phyloP scores from a whole-genome alignment of 2,329 filamentous ascomycete genomes.

The Teratosphaeria nubilosa region DNA sequence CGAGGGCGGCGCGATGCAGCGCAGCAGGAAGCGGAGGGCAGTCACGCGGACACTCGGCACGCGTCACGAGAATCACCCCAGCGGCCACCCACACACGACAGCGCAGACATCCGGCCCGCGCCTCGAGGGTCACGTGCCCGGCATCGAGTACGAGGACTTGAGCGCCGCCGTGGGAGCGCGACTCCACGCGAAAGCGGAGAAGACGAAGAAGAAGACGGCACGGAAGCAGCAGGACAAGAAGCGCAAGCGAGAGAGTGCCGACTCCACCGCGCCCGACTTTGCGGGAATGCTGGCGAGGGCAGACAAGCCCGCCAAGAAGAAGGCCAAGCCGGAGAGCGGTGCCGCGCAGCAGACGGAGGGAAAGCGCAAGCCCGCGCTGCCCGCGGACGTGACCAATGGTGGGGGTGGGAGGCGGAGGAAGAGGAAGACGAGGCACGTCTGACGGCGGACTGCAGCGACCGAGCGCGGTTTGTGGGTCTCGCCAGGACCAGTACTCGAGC shows the following conservation, averaged over 20 bases:
- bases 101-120: not conserved
- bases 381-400: not conserved
- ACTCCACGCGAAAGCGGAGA: constrained; percentile 21
- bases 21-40: not conserved
- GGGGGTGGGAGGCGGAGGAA: not conserved
- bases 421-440: not conserved
- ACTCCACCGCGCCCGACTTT: constrained; percentile 8
- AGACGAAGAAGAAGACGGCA: constrained; percentile 15
- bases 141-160: constrained; percentile 21
- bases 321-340: not conserved
- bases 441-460: too few relatives aligned
- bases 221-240: constrained; percentile 21
- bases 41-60: not conserved
- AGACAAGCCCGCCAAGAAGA: constrained; percentile 34
- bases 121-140: constrained; percentile 1
- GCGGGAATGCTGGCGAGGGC: constrained; percentile 41
- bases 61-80: not conserved
- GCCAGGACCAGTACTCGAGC: too few relatives aligned
- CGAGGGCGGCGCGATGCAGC: not conserved
- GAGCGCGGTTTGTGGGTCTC: too few relatives aligned
- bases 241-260: constrained; percentile 25
- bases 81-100: not conserved
- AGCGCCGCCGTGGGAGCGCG: constrained; percentile 22
- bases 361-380: not conserved
- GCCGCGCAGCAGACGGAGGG: not conserved